Evolutionary conservation across 164 flowering plant genomes (phyloP).

Genomic region (Sedum album): DNA sequence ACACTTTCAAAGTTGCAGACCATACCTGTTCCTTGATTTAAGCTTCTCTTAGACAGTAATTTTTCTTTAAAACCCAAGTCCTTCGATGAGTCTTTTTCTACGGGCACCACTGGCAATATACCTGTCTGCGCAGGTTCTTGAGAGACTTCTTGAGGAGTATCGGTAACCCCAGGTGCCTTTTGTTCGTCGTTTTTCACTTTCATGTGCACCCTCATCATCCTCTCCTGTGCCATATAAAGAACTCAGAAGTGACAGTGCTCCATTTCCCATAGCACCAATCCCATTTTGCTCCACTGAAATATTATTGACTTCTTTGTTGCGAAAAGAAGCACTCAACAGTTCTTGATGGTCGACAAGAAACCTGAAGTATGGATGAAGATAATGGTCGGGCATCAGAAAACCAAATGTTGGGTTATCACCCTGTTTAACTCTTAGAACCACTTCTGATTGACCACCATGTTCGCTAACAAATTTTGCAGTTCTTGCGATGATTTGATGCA

Average conservation of each 20-base stretch:
- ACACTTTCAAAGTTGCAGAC: conserved; percentile 16
- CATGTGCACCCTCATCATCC: conserved; percentile 59
- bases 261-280: conserved; percentile 25
- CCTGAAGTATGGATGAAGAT: conserved; percentile 85
- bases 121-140: conserved; percentile 18
- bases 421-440: conserved; percentile 88
- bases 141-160: conserved; percentile 15
- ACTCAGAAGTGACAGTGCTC: conserved; percentile 83
- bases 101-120: conserved; percentile 10
- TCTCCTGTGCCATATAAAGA: conserved; percentile 80
- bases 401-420: conserved; percentile 98
- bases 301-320: conserved; percentile 31
- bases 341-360: conserved; percentile 82
- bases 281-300: conserved; percentile 18
- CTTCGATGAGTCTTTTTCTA: conserved; percentile 23
- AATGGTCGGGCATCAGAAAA: conserved; percentile 85
- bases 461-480: conserved; percentile 81
- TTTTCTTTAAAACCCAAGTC: conserved; percentile 30
- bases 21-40: conserved; percentile 20
- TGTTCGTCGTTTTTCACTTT: conserved; percentile 20
- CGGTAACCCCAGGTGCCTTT: conserved; percentile 15
- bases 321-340: conserved; percentile 27
- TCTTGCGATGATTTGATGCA: conserved; percentile 92
- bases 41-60: conserved; percentile 24
- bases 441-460: conserved; percentile 94